These are phyloP conservation scores for Amanita muscaria DNA, from an alignment of 768 basidiomycete genomes.

Conservation along the genomic window DNA sequence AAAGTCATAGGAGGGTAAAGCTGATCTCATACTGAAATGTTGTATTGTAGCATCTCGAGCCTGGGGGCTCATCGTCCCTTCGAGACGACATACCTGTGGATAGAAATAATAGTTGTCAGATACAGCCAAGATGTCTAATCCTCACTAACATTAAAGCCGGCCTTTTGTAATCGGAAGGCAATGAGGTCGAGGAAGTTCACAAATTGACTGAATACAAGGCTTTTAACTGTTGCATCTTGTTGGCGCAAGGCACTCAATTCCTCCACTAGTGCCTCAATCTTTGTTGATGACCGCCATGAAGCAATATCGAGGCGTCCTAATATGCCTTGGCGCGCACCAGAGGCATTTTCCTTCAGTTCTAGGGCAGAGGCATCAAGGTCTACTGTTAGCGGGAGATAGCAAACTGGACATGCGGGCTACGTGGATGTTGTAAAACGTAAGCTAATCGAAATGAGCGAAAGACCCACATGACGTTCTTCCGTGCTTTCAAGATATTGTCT, in stretches of 20 bases:
- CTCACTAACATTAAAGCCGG: constrained; percentile 73
- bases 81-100: constrained; percentile 77
- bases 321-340: constrained; percentile 75
- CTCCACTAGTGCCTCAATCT: constrained; percentile 94
- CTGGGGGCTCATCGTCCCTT: constrained; percentile 96
- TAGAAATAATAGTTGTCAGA: background rate
- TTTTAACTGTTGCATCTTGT: constrained; percentile 89
- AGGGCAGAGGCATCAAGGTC: constrained; percentile 92
- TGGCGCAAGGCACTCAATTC: constrained; percentile 79
- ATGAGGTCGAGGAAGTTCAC: constrained; percentile 91
- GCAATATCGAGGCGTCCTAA: constrained; percentile 83
- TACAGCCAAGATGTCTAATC: background rate
- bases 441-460: background rate
- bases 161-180: constrained; percentile 83
- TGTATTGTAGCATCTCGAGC: constrained; percentile 92
- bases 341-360: constrained; percentile 59
- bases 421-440: background rate
- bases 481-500: constrained; percentile 80
- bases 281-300: constrained; percentile 91
- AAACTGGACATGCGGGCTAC: constrained; percentile 90
- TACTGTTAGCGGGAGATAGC: constrained; percentile 86
- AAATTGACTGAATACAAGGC: constrained; percentile 94
- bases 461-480: constrained; percentile 52
- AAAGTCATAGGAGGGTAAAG: background rate
- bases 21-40: constrained; percentile 63